These are phyloP conservation scores for Buddleja alternifolia DNA, from an alignment of 257 asterid genomes.

Conservation along the genomic window DNA sequence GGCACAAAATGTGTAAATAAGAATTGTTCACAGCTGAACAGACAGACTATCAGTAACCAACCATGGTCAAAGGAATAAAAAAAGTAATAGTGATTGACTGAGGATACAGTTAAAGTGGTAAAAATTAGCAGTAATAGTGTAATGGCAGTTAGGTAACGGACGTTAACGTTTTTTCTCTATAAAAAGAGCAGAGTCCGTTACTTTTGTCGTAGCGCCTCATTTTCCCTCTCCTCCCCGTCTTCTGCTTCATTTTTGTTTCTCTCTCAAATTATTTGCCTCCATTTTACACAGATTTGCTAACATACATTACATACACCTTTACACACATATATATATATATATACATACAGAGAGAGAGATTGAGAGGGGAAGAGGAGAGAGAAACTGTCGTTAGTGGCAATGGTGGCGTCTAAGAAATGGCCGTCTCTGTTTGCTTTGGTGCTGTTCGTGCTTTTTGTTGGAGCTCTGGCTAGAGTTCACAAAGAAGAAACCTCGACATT, in stretches of 20 bases:
- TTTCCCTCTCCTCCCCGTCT: slow-evolving; percentile 38
- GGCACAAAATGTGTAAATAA: too few relatives aligned
- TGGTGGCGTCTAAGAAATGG: slow-evolving; percentile 44
- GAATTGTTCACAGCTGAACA: too few relatives aligned
- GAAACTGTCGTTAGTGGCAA: slow-evolving; percentile 31
- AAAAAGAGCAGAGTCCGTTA: slow-evolving; percentile 58
- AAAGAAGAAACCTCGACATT: slow-evolving; percentile 31
- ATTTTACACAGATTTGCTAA: slow-evolving; percentile 12
- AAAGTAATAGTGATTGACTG: slow-evolving; percentile 6
- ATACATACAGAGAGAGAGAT: slow-evolving; percentile 18
- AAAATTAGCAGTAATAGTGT: background rate
- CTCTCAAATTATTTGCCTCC: slow-evolving; percentile 29
- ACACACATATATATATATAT: background rate
- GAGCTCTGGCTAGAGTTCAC: slow-evolving; percentile 42
- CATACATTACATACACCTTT: slow-evolving; percentile 3
- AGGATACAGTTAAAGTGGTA: slow-evolving; percentile 29
- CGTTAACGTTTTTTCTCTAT: slow-evolving; percentile 62
- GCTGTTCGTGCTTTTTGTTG: slow-evolving; percentile 21
- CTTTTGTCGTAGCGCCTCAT: slow-evolving; percentile 47
- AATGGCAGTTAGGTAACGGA: slow-evolving; percentile 47
- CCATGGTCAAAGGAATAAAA: slow-evolving; percentile 18
- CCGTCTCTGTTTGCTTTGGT: background rate
- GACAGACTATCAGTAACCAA: too few relatives aligned
- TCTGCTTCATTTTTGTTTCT: slow-evolving; percentile 18
- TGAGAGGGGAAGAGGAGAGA: slow-evolving; percentile 7